Conservation (phyloP, 176 grass and related monocot species). For the Phyllostachys edulis region DNA sequence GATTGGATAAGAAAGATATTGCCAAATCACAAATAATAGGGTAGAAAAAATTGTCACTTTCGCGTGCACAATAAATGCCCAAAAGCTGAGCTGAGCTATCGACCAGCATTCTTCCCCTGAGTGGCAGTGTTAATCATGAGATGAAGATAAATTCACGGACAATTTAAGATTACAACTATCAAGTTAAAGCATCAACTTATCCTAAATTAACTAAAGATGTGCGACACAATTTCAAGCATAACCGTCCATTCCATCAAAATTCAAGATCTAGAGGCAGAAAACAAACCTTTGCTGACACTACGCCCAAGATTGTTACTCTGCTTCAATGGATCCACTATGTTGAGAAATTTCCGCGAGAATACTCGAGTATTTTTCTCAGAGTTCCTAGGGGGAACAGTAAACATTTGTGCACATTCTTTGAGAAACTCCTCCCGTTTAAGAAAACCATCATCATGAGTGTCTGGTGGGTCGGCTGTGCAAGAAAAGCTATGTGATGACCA, state of each 20-base stretch:
- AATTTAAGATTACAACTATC: not conserved
- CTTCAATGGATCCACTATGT: conserved; percentile 92
- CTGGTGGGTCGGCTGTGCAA: conserved; percentile 56
- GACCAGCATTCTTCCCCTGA: not conserved
- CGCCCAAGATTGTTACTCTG: conserved; percentile 84
- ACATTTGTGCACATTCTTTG: conserved; percentile 43
- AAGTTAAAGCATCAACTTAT: conserved; percentile 1
- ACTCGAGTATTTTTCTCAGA: conserved; percentile 43
- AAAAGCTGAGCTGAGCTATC: not conserved
- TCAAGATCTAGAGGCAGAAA: conserved; percentile 13
- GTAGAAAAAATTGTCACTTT: not conserved
- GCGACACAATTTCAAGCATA: not conserved
- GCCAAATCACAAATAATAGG: not conserved
- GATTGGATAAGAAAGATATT: not conserved
- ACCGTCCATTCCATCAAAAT: conserved; percentile 1
- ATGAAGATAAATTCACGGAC: not conserved
- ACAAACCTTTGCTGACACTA: conserved; percentile 87
- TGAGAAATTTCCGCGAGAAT: conserved; percentile 73
- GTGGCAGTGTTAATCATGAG: not conserved
- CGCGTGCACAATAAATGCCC: not conserved
- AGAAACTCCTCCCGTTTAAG: conserved; percentile 58
- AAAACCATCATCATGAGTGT: conserved; percentile 43
- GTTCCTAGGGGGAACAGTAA: conserved; percentile 45
- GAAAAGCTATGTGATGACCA: conserved; percentile 30
- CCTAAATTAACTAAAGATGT: not conserved